phyloP scores from a whole-genome alignment of 2,329 filamentous ascomycete species.

The Ilyonectria robusta region DNA sequence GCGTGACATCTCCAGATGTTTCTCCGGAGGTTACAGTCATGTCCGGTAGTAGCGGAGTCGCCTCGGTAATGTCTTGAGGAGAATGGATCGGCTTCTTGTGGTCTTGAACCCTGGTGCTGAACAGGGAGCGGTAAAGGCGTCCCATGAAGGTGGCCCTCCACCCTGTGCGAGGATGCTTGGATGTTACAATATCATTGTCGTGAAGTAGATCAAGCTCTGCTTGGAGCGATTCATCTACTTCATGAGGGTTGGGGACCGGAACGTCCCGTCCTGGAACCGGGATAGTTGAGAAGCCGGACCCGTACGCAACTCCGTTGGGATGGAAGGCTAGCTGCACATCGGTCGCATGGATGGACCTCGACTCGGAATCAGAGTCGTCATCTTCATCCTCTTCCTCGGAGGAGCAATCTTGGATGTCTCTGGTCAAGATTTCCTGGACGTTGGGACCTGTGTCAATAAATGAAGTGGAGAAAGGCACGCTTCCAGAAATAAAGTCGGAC shows the following conservation, averaged over 20 bases:
- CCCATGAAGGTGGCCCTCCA: constrained; percentile 23
- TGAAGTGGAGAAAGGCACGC: constrained; percentile 27
- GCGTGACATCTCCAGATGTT: neutral
- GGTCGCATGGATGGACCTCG: constrained; percentile 3
- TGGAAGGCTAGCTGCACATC: constrained; percentile 42
- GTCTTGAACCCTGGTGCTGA: constrained; percentile 35
- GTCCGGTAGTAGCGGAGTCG: constrained; percentile 22
- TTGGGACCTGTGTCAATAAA: constrained; percentile 35
- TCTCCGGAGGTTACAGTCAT: neutral
- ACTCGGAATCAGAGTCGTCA: constrained; percentile 31
- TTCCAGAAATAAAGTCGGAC: constrained; percentile 39
- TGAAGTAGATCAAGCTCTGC: constrained; percentile 37
- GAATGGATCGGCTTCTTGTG: constrained; percentile 28
- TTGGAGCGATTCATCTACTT: constrained; percentile 37
- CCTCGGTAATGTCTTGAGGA: constrained; percentile 19
- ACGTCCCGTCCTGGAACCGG: constrained; percentile 34
- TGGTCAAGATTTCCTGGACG: constrained; percentile 36
- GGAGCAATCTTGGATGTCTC: constrained; percentile 43
- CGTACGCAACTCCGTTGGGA: constrained; percentile 36
- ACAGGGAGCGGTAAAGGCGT: constrained; percentile 30
- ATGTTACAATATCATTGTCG: constrained; percentile 40
- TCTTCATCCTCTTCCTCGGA: constrained; percentile 35
- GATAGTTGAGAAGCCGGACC: constrained; percentile 38
- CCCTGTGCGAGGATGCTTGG: constrained; percentile 4
- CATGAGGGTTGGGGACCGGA: constrained; percentile 39